A percentile compares a stretch with the other conserved stretches of the same genome.
These are phyloP conservation scores for Helianthus annuus DNA, from an alignment of 129 eudicot genomes.

Conservation along the genomic window DNA sequence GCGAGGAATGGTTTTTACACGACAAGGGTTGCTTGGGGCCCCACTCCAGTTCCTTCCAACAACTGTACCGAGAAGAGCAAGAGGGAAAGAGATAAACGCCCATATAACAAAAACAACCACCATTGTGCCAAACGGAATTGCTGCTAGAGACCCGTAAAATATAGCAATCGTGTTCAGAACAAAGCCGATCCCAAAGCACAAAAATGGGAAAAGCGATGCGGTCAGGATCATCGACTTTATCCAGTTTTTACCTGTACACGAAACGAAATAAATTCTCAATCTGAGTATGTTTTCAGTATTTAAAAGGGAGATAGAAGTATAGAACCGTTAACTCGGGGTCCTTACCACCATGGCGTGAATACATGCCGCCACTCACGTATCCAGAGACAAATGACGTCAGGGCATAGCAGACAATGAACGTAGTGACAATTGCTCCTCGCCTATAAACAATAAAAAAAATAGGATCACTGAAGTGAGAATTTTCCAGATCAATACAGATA, in stretches of 20 bases:
- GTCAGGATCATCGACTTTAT: conserved; percentile 82
- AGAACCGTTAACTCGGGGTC: conserved; percentile 4
- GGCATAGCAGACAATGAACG: conserved; percentile 77
- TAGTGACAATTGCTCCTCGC: conserved; percentile 84
- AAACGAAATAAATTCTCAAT: neutral
- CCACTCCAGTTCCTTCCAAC: conserved; percentile 91
- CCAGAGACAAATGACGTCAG: conserved; percentile 79
- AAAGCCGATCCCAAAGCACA: conserved; percentile 85
- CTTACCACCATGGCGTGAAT: conserved; percentile 82
- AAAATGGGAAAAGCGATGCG: conserved; percentile 76
- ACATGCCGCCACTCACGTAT: conserved; percentile 87
- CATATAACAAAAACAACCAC: conserved; percentile 80
- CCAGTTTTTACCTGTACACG: conserved; percentile 68
- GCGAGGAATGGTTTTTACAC: conserved; percentile 88
- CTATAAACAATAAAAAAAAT: conserved; percentile 25
- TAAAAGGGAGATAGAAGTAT: neutral
- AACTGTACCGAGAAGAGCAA: conserved; percentile 87
- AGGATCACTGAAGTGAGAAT: neutral
- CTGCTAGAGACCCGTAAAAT: conserved; percentile 83
- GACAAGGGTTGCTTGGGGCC: conserved; percentile 88
- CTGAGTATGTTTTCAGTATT: neutral
- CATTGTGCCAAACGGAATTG: conserved; percentile 85
- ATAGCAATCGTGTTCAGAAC: conserved; percentile 69
- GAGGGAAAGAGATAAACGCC: conserved; percentile 81
- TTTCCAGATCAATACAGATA: neutral